Evolutionary conservation across 2,329 filamentous ascomycete species (phyloP), one percentile per base, ranked within the genome.

Genomic region (Trichoderma endophyticum): DNA sequence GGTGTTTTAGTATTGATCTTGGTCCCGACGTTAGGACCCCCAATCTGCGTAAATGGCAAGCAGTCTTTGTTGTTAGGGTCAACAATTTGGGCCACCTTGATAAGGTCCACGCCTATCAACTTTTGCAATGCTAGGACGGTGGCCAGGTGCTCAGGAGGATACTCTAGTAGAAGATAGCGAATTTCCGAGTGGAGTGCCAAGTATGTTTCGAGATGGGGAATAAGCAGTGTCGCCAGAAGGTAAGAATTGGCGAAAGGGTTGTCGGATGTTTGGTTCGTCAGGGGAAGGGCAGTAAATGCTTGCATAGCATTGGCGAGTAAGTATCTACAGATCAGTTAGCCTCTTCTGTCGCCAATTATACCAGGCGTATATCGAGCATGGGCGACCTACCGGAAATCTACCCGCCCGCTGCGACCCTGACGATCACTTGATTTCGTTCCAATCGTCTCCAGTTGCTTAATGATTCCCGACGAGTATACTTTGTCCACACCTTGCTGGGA

Each of bases 261-360:
- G 71, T 86, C 84, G 36, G 84, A 82, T 4, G 83, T 83, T 72
- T 88, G 86, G 70, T 84, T 84, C 4, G 84, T 77, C 8, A 87
- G 78, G 1, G 84, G 84, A 71, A 87, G 87, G 1, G 85, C 81
- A 6, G 85, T 87, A 73, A 86, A 87, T 0, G 84, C 82, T 77
- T 90, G 88, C 85, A 91, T 88, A 5, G 87, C 87, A 74, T 85
- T 89, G 74, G 85, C 85, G 69, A 90, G 86, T 64, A 91, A 82
- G 75, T 89, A 90, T 73, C 89, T 90, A 54, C 4, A 1, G 57
- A 18, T 12, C 60, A 74, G 75, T 71, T 60, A 70, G 56, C 21
- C n/a, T 18, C 7, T 4, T 6, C 28, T 43, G 6, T 21, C 26
- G n/a, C 6, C 15, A 11, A 6, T 21, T 60, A 30, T 21, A 9